A percentile compares a stretch with the other conserved stretches of the same genome.
Conservation (phyloP, 2,329 filamentous ascomycete species). For the Orbilia blumenaviensis region DNA sequence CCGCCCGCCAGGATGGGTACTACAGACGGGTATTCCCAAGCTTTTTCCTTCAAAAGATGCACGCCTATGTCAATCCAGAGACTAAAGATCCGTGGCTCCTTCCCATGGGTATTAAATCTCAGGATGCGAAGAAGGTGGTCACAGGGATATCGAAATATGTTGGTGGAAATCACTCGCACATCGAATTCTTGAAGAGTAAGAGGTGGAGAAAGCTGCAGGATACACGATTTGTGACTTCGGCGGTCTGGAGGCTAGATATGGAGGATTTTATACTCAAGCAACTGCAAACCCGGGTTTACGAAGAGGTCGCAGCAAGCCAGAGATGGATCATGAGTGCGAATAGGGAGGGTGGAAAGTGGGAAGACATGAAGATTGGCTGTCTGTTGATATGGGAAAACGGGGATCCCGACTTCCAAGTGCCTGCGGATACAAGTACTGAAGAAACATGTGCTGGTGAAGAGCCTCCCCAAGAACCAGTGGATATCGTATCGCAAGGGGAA, state of each 20-base stretch:
- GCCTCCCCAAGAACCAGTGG: background rate
- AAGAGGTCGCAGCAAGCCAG: slow-evolving; percentile 62
- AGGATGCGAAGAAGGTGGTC: slow-evolving; percentile 7
- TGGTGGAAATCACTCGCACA: slow-evolving; percentile 3
- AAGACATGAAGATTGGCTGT: slow-evolving; percentile 53
- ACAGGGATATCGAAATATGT: slow-evolving; percentile 45
- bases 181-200: slow-evolving; percentile 34
- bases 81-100: slow-evolving; percentile 55
- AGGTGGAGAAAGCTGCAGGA: slow-evolving; percentile 52
- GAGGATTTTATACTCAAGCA: slow-evolving; percentile 65
- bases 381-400: slow-evolving; percentile 55
- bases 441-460: background rate
- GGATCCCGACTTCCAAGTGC: slow-evolving; percentile 3
- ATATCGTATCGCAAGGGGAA: background rate
- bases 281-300: slow-evolving; percentile 65
- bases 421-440: background rate
- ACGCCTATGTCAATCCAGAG: slow-evolving; percentile 53
- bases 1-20: slow-evolving; percentile 54
- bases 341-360: slow-evolving; percentile 49
- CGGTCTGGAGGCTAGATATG: slow-evolving; percentile 69
- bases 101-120: slow-evolving; percentile 50
- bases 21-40: slow-evolving; percentile 54
- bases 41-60: slow-evolving; percentile 55
- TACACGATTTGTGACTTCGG: slow-evolving; percentile 46
- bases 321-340: slow-evolving; percentile 48